These are phyloP conservation scores for Diplodia scrobiculata DNA, from an alignment of 2,329 filamentous ascomycete genomes.

Conservation along the genomic window DNA sequence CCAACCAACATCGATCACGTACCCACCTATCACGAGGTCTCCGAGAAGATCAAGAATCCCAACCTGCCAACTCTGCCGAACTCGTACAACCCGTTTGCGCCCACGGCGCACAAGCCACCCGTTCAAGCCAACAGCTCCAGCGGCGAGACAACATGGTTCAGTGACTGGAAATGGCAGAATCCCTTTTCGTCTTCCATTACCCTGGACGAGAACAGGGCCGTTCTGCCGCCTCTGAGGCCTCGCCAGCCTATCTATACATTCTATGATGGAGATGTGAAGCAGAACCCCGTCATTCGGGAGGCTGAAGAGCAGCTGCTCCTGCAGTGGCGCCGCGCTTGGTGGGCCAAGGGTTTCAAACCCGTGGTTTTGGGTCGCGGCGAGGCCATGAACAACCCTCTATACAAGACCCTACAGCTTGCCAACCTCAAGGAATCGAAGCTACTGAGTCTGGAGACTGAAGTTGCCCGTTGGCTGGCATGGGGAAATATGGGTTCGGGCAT, in stretches of 20 bases:
- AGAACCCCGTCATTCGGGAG: constrained; percentile 64
- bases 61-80: constrained; percentile 37
- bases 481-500: constrained; percentile 84
- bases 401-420: constrained; percentile 65
- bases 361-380: constrained; percentile 78
- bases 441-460: constrained; percentile 58
- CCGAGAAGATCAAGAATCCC: constrained; percentile 46
- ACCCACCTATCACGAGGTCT: constrained; percentile 42
- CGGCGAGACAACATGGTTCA: constrained; percentile 80
- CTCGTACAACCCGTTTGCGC: constrained; percentile 66
- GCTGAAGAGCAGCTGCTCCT: constrained; percentile 79
- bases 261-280: constrained; percentile 70
- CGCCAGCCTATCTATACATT: constrained; percentile 86
- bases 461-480: constrained; percentile 91
- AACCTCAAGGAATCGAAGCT: constrained; percentile 39
- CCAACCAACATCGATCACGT: constrained; percentile 42
- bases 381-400: constrained; percentile 79
- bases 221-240: constrained; percentile 73
- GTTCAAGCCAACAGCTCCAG: constrained; percentile 76
- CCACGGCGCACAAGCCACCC: constrained; percentile 68
- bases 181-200: constrained; percentile 82
- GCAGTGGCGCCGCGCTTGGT: constrained; percentile 92
- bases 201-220: constrained; percentile 77
- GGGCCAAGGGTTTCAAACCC: constrained; percentile 87
- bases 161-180: constrained; percentile 85